Conservation (phyloP, 2,329 filamentous ascomycete species). For the Curvularia spicifera region DNA sequence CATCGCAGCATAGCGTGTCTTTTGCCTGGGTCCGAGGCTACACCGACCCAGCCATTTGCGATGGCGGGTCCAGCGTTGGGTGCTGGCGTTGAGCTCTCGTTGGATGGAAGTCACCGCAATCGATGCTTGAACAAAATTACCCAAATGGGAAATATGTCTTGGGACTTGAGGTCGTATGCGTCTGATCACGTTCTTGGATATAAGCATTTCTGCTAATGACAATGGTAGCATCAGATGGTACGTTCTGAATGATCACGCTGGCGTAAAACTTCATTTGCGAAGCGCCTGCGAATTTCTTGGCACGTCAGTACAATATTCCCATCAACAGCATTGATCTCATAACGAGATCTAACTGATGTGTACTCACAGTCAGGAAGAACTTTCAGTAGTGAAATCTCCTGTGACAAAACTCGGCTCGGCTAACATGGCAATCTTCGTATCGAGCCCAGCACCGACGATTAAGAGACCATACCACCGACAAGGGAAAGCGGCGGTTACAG, state of each 20-base stretch:
- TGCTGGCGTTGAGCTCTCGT: conserved; percentile 3
- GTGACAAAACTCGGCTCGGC: not conserved
- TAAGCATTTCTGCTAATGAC: not conserved
- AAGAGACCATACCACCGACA: too few relatives aligned
- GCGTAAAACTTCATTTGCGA: not conserved
- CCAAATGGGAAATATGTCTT: conserved; percentile 4
- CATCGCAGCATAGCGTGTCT: not conserved
- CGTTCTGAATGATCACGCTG: not conserved
- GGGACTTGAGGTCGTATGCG: not conserved
- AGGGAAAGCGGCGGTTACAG: not conserved
- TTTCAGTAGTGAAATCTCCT: not conserved
- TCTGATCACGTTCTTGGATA: not conserved
- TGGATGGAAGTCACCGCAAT: conserved; percentile 6
- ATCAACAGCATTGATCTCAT: not conserved
- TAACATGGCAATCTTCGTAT: not conserved
- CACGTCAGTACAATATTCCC: not conserved
- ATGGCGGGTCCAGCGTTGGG: conserved; percentile 2
- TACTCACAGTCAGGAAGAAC: not conserved
- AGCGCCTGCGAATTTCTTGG: not conserved
- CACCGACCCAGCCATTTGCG: not conserved
- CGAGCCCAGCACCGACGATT: not conserved
- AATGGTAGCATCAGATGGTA: not conserved
- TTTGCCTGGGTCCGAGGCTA: not conserved
- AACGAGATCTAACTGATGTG: not conserved
- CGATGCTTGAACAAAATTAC: conserved; percentile 5